Base-by-base conservation (phyloP, 306 rosid genomes). In the Lathyrus sativus region DNA sequence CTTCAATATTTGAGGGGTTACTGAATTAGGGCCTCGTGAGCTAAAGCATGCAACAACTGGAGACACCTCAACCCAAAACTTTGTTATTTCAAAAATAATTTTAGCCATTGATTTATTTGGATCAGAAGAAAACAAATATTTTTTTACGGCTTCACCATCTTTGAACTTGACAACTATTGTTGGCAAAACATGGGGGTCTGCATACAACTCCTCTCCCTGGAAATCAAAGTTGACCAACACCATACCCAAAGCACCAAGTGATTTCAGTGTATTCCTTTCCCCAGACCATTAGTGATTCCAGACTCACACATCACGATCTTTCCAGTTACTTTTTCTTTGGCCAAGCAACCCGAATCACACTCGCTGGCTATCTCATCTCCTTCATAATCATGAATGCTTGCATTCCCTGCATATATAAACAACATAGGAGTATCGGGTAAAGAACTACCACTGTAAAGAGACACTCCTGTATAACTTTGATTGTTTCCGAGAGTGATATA, bases 21-120 rank as follows among this genome's bases (percentile, higher is more conserved):
- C n/a, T 2, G 72, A 10, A 67, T 79, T 88, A 2, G 97, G 97
- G 15, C 97, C 96, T 0, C 97, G 66, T 0, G 91, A 80, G 33
- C 97, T 91, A 22, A 85, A 86, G 35, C 88, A 78, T 2, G 97
- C 91, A 14, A 88, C 91, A 6, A 86, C 81, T 6, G 88, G 96
- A 3, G 97, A 82, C 0, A 93, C 89, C 44, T 88, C 41, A 41
- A 83, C 62, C 11, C 88, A 86, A 2, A 91, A 60, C 67, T 77
- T 82, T 0, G 97, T 91, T 12, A 91, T 93, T 43, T 77, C 75
- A 57, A 87, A 88, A 13, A 70, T 29, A 51, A 85, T 76, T 12
- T 72, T 74, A 2, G 62, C 88, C 15, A 81, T 88, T 10, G 88
- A 80, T 10, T 45, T 5, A n/a, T 83, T 80, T 12, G 80, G 56